phyloP scores from a whole-genome alignment of 179 eudicot species.

The Silene coronaria region DNA sequence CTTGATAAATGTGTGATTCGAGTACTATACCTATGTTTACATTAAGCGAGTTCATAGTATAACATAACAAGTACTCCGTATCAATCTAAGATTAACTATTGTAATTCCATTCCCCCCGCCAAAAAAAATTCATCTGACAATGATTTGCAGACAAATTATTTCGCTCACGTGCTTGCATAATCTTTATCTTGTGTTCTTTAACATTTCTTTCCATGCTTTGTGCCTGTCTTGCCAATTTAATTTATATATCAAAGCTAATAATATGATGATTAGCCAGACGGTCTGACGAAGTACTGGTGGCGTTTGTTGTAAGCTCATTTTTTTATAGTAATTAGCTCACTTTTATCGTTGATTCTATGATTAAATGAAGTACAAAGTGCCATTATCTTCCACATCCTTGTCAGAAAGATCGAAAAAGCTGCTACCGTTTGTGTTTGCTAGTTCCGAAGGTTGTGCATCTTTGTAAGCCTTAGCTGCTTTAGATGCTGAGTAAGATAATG shows the following conservation, averaged over 20 bases:
- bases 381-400: slow-evolving; percentile 26
- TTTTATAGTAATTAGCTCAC: slow-evolving; percentile 19
- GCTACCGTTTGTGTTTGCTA: slow-evolving; percentile 20
- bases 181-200: slow-evolving; percentile 1
- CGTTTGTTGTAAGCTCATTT: slow-evolving; percentile 32
- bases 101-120: neutral
- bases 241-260: neutral
- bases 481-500: slow-evolving; percentile 2
- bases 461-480: slow-evolving; percentile 28
- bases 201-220: slow-evolving; percentile 15
- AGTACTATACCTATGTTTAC: neutral
- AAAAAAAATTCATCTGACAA: neutral
- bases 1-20: slow-evolving; percentile 13
- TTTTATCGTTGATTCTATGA: slow-evolving; percentile 25
- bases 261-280: slow-evolving; percentile 12
- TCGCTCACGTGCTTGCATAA: slow-evolving; percentile 20
- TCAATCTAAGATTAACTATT: neutral
- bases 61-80: neutral
- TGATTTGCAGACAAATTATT: slow-evolving; percentile 11
- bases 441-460: slow-evolving; percentile 19
- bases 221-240: slow-evolving; percentile 20
- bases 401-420: slow-evolving; percentile 36
- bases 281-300: slow-evolving; percentile 30
- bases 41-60: no score
- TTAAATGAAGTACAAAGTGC: slow-evolving; percentile 25